Base-by-base conservation (phyloP, 2,329 filamentous ascomycete species). In the Annulohypoxylon truncatum region DNA sequence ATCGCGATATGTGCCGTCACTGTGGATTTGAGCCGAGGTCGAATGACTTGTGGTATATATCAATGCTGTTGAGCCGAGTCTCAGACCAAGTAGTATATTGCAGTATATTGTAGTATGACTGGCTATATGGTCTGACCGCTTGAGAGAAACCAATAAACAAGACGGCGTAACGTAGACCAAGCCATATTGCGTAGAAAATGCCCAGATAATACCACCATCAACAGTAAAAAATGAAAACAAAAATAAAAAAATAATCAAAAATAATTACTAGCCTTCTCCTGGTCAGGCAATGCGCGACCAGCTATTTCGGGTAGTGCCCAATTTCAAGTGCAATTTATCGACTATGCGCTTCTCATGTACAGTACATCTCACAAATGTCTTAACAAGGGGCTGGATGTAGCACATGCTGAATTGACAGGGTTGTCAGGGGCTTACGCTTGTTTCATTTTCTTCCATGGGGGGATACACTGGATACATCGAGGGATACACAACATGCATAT, bases 391-490 rank as follows among this genome's bases (percentile, higher is more conserved):
- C 15, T 13, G 15, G 31, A 60, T 67, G 66, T 67, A 66, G 66
- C 68, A 72, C 68, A 72, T 70, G 67, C 44, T 68, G 58, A 63
- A 71, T 31, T 65, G 64, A 65, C 69, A 68, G 66, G 65, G 71
- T 58, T 66, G 20, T 63, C 70, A 74, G 73, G 73, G 75, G 74
- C 69, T 72, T 73, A 71, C 71, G 73, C 73, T 74, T 73, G 75
- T 77, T 77, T 76, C 75, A 76, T 74, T 76, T 72, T 74, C 72
- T 74, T 74, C 71, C 64, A 70, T 60, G 67, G 66, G 48, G 56
- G 58, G 58, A 66, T 64, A 61, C 63, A n/a, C n/a, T n/a, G n/a
- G n/a, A n/a, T n/a, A n/a, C n/a, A 70, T 59, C 64, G 65, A 42
- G 52, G 57, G 56, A 66, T 63, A 61, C 57, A 65, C 50, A 56